Percentiles rank a stretch among this genome's conserved stretches.
Conservation (phyloP, 441 rosid species). For the Euphorbia celastroides region DNA sequence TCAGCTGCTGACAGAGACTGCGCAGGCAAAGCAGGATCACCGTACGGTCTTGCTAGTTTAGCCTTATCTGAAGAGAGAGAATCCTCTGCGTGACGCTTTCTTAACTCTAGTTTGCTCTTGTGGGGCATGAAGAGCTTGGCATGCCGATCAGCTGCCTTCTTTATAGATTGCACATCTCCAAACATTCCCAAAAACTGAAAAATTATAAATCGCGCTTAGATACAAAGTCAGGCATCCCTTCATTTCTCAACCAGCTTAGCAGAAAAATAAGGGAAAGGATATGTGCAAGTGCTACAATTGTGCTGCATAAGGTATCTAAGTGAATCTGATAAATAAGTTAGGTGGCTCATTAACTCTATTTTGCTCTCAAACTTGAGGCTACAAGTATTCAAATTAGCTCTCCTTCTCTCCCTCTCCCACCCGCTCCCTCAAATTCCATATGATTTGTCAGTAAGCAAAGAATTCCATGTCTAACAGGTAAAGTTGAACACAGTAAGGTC, state of each 20-base stretch:
- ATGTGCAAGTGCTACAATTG: no score
- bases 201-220: neutral
- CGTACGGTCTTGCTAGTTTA: constrained; percentile 62
- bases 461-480: no score
- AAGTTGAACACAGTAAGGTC: no score
- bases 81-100: constrained; percentile 85
- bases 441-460: no score
- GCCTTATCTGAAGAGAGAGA: constrained; percentile 69
- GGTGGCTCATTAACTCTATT: no score
- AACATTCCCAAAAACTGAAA: constrained; percentile 77
- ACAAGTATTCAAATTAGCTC: no score
- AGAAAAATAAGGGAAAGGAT: no score
- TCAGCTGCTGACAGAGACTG: constrained; percentile 65
- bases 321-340: no score
- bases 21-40: constrained; percentile 49
- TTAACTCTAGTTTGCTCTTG: constrained; percentile 60
- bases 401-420: no score
- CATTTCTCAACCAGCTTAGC: neutral
- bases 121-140: constrained; percentile 66
- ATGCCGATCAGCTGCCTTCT: constrained; percentile 81
- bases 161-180: constrained; percentile 60
- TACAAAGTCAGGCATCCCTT: neutral
- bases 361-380: no score
- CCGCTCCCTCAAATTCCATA: no score
- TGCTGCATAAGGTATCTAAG: no score